These are phyloP conservation scores for Boletus insuetus DNA, from an alignment of 768 basidiomycete genomes.

Conservation along the genomic window DNA sequence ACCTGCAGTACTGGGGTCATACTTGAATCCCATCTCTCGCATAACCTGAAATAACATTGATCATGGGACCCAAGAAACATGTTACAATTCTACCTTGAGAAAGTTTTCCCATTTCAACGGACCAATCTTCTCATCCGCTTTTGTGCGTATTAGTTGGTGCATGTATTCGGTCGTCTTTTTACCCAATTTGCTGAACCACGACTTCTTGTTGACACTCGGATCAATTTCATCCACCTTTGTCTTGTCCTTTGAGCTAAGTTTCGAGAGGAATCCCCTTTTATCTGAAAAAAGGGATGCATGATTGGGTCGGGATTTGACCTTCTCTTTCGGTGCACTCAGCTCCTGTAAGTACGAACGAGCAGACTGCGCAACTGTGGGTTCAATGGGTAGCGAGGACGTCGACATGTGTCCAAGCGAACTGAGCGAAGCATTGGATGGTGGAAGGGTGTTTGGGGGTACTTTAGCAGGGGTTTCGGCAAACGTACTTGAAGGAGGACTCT, in stretches of 20 bases:
- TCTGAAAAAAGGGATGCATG: slow-evolving; percentile 50
- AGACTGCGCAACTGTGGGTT: slow-evolving; percentile 60
- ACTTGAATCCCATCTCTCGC: slow-evolving; percentile 74
- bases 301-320: slow-evolving; percentile 69
- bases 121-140: slow-evolving; percentile 55
- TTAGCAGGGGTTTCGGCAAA: slow-evolving; percentile 27
- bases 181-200: slow-evolving; percentile 54
- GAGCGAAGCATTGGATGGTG: slow-evolving; percentile 16
- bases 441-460: slow-evolving; percentile 2
- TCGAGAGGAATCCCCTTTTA: slow-evolving; percentile 48
- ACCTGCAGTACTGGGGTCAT: slow-evolving; percentile 73
- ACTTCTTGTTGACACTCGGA: slow-evolving; percentile 35
- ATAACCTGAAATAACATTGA: slow-evolving; percentile 49
- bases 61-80: neutral
- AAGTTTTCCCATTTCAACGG: slow-evolving; percentile 81
- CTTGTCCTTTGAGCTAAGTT: slow-evolving; percentile 37
- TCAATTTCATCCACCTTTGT: slow-evolving; percentile 31
- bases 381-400: slow-evolving; percentile 42
- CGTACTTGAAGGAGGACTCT: slow-evolving; percentile 15
- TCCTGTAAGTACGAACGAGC: slow-evolving; percentile 67
- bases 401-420: slow-evolving; percentile 32
- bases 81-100: slow-evolving; percentile 49
- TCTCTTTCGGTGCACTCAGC: slow-evolving; percentile 49
- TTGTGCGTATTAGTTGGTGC: slow-evolving; percentile 61
- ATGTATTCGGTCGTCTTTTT: slow-evolving; percentile 59